Evolutionary conservation across 2,329 filamentous ascomycete genomes (phyloP), one percentile per base, ranked within the genome.

Genomic region (Fusarium heterosporum): DNA sequence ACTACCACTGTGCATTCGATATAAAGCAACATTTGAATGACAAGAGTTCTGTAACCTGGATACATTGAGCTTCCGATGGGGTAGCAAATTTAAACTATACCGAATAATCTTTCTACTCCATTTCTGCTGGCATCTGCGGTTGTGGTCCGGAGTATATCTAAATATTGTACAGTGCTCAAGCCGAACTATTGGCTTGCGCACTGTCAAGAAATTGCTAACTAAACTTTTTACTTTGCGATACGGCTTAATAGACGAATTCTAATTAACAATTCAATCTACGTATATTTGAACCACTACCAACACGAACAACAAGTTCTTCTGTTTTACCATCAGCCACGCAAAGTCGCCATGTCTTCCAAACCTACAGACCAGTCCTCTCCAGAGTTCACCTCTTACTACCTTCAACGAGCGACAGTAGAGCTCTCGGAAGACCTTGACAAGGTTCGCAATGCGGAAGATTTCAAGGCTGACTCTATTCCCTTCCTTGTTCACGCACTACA

Each of bases 361-460:
- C 17, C 59, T 52, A 55, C 64, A 25, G 60, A 34, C 13, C 54
- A 69, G 32, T 39, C 53, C n/a, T 64, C 71, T 13, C 40, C 74
- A 42, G 79, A 81, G 25, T 93, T 92, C 77, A 81, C 84, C 10
- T 81, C 87, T 11, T 90, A 87, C 75, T 93, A 93, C 76, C 84
- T 93, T 45, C 87, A 90, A 71, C 87, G 86, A 60, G 81, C 88
- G 8, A 92, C 91, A 1, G 81, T 83, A 49, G 91, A 93, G 75
- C 88, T 94, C 55, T 87, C 89, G 13, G 89, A 93, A 68, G 91
- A 93, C 74, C 83, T 94, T 36, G 88, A 92, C 78, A 87, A 88
- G 76, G 82, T 93, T 63, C 87, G 91, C 66, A 77, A 72, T 9
- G 89, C 91, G 11, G 86, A 88, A 70, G 91, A 93, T 77, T 94